phyloP scores from a whole-genome alignment of 805 yeast species.

The Yarrowia sp. region DNA sequence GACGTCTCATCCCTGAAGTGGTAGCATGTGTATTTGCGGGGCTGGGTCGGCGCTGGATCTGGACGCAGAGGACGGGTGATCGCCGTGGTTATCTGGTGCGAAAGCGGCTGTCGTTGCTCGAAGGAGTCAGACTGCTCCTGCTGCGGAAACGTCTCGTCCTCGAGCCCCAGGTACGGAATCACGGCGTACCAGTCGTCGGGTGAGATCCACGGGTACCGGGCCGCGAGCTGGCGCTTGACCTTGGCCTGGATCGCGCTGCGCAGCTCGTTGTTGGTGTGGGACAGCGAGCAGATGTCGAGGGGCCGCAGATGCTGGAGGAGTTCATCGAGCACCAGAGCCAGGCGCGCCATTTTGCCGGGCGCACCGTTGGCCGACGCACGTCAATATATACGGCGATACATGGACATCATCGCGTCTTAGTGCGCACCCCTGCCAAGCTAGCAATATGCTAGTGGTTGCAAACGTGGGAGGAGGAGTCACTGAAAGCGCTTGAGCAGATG shows the following conservation, averaged over 20 bases:
- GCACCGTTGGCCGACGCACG: too few species aligned
- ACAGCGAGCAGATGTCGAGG: not conserved
- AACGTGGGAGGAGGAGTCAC: not conserved
- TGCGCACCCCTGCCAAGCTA: constrained; percentile 6
- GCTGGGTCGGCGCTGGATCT: not conserved
- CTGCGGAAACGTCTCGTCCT: not conserved
- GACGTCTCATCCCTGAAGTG: not conserved
- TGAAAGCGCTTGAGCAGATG: too few species aligned
- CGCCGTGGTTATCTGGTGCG: not conserved
- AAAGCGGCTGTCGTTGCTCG: not conserved
- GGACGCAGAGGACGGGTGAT: not conserved
- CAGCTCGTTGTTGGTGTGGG: not conserved
- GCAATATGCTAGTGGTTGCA: not conserved
- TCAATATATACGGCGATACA: not conserved
- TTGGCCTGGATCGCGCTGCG: not conserved
- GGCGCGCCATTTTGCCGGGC: not conserved
- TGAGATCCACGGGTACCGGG: not conserved
- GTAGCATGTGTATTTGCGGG: constrained; percentile 2
- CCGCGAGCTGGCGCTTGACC: not conserved
- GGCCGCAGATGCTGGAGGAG: not conserved
- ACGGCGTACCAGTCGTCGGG: not conserved
- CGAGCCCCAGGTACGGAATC: not conserved
- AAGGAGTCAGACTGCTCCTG: too few species aligned
- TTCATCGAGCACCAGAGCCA: constrained; percentile 1
- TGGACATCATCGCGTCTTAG: constrained; percentile 1